These are phyloP conservation scores for Cutaneotrichosporon mucoides DNA, from an alignment of 1,284 basidiomycete species.

Conservation along the genomic window DNA sequence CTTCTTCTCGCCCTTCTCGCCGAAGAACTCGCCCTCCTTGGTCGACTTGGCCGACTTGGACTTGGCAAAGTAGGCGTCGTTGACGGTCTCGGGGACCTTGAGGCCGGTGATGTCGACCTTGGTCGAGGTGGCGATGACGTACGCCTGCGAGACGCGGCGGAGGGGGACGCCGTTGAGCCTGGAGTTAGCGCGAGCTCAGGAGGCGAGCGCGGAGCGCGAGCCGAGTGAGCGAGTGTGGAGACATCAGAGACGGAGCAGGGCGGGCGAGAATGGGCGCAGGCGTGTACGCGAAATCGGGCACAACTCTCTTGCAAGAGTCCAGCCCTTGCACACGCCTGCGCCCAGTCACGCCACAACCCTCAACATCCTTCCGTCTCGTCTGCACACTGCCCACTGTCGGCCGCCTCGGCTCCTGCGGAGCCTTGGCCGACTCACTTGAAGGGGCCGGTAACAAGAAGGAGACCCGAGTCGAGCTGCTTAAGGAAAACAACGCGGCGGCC, in stretches of 20 bases:
- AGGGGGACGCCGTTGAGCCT: constrained; percentile 93
- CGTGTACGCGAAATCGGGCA: too few relatives aligned
- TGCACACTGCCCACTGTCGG: not conserved
- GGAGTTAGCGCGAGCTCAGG: constrained; percentile 11
- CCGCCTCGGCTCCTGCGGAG: too few relatives aligned
- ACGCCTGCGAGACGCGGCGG: constrained; percentile 97
- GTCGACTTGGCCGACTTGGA: constrained; percentile 64
- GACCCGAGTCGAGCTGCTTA: constrained; percentile 90
- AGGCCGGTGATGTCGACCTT: constrained; percentile 79
- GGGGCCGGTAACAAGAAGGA: constrained; percentile 94
- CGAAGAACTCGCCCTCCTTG: constrained; percentile 95
- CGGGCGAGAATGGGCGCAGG: too few relatives aligned
- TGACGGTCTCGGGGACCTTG: constrained; percentile 75
- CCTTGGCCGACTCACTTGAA: constrained; percentile 61
- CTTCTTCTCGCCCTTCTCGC: constrained; percentile 84
- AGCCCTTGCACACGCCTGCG: not conserved
- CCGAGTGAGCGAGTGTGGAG: too few relatives aligned
- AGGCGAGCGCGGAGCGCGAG: not conserved
- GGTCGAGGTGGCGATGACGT: constrained; percentile 97
- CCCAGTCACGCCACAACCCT: not conserved
- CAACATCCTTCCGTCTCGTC: not conserved
- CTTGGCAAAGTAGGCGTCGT: constrained; percentile 95
- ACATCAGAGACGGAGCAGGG: too few relatives aligned
- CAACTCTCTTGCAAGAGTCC: too few relatives aligned
- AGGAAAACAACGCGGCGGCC: constrained; percentile 98